phyloP scores from a whole-genome alignment of 805 yeast species.

The Myxozyma monticola region DNA sequence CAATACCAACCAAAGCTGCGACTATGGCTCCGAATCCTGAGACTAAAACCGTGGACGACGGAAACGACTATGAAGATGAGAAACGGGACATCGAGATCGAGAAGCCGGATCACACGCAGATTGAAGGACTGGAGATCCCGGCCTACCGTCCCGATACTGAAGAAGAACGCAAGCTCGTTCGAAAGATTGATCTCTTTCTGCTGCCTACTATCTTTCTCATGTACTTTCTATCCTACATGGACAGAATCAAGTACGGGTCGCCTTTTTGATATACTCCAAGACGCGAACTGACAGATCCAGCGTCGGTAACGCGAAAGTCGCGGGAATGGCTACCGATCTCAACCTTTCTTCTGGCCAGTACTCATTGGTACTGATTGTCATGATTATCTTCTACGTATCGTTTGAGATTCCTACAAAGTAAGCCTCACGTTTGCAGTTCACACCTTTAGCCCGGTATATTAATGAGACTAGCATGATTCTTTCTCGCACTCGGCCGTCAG shows the following conservation, averaged over 20 bases:
- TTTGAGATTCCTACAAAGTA: conserved; percentile 56
- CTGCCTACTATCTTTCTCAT: conserved; percentile 53
- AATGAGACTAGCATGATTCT: conserved; percentile 49
- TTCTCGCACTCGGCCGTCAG: conserved; percentile 51
- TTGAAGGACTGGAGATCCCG: conserved; percentile 30
- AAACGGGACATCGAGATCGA: too few relatives aligned
- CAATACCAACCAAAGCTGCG: too few relatives aligned
- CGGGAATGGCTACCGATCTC: conserved; percentile 46
- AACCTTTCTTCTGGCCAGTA: conserved; percentile 44
- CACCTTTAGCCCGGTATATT: too few relatives aligned
- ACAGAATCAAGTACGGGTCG: too few relatives aligned
- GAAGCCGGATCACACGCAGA: too few relatives aligned
- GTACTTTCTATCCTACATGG: conserved; percentile 49
- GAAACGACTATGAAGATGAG: too few relatives aligned
- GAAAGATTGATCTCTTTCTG: conserved; percentile 52
- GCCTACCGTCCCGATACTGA: conserved; percentile 34
- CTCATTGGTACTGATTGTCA: conserved; percentile 52
- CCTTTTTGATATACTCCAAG: background rate
- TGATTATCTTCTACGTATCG: conserved; percentile 51
- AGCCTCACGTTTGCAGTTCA: too few relatives aligned
- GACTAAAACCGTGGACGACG: too few relatives aligned
- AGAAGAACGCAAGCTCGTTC: conserved; percentile 46
- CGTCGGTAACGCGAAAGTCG: conserved; percentile 50
- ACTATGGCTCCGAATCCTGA: too few relatives aligned
- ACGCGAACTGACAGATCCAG: conserved; percentile 24